Base-by-base conservation (phyloP, 1,139 yeast species). In the Pichia norvegensis region DNA sequence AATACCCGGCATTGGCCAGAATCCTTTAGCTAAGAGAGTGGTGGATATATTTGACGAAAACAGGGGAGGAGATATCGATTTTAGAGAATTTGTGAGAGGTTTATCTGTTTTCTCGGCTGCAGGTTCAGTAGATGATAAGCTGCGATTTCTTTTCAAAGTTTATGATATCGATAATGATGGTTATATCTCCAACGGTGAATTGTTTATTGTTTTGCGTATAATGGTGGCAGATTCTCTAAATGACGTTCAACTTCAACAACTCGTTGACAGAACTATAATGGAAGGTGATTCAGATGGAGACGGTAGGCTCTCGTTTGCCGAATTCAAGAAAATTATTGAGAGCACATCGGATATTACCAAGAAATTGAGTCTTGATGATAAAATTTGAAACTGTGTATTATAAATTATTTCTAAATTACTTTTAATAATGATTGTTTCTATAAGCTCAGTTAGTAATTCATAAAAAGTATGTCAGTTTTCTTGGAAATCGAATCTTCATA, bases 131-230 rank as follows among this genome's bases (percentile, higher is more conserved):
- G 83, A 80, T 45, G 97, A 88, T 54, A 92, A 92, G 65, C 72
- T 92, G 52, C 73, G 72, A 61, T 92, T 94, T 70, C 95, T 97
- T 22, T 94, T 94, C 67, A 85, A 81, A 60, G 87, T 94, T 19
- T 94, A 92, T 61, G 99, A 94, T 61, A 88, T 94, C 53, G 99
- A 94, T 64, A 74, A 90, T 46, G 99, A 94, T 62, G 98, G 98
- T 0, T 88, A 64, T 60, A 86, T 94, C 40, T 90, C 97, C 4
- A 92, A 92, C 60, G 98, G 98, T 21, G 99, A 94, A 65, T 67
- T 94, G 48, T 94, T 83, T 60, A 74, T 92, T 42, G 97, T 94
- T 39, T 73, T 94, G 69, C 86, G 92, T 66, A 85, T 87, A 80
- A 94, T 94, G 98, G 98, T 92, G 36, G 98, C 97, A 3, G 83